These are phyloP conservation scores for Pluteus cervinus DNA, from an alignment of 768 basidiomycete genomes.

Conservation along the genomic window DNA sequence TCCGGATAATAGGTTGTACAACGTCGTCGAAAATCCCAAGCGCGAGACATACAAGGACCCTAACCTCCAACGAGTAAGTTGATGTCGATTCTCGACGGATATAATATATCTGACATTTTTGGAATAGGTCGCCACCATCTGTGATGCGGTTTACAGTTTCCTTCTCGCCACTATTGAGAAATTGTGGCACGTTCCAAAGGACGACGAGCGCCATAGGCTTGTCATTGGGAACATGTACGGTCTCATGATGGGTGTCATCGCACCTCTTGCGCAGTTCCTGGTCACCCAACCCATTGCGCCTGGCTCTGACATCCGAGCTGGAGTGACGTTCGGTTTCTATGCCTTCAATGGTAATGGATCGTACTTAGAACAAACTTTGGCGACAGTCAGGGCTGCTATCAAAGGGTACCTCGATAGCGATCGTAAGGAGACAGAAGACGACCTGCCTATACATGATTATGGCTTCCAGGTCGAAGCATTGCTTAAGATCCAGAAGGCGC, in stretches of 20 bases:
- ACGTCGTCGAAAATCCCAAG: slow-evolving; percentile 13
- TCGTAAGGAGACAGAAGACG: too few relatives aligned
- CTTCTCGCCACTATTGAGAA: slow-evolving; percentile 17
- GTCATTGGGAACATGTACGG: slow-evolving; percentile 16
- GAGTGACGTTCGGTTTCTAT: too few relatives aligned
- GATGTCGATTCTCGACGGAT: not conserved
- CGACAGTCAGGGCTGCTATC: too few relatives aligned
- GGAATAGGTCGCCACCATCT: slow-evolving; percentile 15
- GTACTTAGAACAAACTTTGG: too few relatives aligned
- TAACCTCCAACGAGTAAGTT: slow-evolving; percentile 7
- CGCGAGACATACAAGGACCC: slow-evolving; percentile 13
- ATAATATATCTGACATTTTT: not conserved
- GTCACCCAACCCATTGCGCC: slow-evolving; percentile 17
- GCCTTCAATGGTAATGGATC: too few relatives aligned
- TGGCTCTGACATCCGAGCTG: too few relatives aligned
- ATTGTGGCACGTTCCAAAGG: slow-evolving; percentile 14
- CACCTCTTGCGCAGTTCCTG: slow-evolving; percentile 19
- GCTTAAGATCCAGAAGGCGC: too few relatives aligned
- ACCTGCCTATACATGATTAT: too few relatives aligned
- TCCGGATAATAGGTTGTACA: too few relatives aligned
- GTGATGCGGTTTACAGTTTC: slow-evolving; percentile 19
- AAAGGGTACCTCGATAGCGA: too few relatives aligned
- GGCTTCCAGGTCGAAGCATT: too few relatives aligned
- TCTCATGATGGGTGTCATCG: slow-evolving; percentile 19
- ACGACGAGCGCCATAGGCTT: slow-evolving; percentile 4